Percentiles rank a stretch among this genome's conserved stretches.
Conservation (phyloP, 1,139 yeast genomes). For the Yamadazyma epiphylla region DNA sequence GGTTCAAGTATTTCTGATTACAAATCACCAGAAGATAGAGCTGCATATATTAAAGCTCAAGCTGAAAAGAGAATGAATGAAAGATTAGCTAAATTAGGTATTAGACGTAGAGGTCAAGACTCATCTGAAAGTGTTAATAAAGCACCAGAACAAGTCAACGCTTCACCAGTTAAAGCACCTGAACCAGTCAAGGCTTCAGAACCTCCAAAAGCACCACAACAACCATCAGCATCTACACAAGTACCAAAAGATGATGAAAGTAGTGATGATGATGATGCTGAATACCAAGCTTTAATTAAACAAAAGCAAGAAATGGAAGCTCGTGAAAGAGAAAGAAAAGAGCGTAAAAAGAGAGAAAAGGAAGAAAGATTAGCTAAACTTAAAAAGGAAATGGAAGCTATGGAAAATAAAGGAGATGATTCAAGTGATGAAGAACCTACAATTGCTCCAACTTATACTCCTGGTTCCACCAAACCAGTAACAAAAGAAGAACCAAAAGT, state of each 20-base stretch:
- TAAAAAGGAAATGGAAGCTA: constrained; percentile 61
- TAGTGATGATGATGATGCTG: constrained; percentile 44
- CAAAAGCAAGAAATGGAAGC: constrained; percentile 49
- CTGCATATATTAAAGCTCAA: constrained; percentile 83
- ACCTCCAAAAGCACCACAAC: constrained; percentile 3
- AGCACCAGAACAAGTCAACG: constrained; percentile 1
- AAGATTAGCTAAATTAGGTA: constrained; percentile 81
- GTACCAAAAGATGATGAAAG: constrained; percentile 8
- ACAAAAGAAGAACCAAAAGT: constrained; percentile 16
- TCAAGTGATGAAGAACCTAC: constrained; percentile 30
- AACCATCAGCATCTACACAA: constrained; percentile 1
- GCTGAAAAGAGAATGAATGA: constrained; percentile 91
- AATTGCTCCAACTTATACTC: constrained; percentile 26
- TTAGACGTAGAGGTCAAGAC: constrained; percentile 37
- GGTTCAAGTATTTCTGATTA: constrained; percentile 15
- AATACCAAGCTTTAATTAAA: constrained; percentile 41
- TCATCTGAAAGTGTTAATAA: constrained; percentile 6
- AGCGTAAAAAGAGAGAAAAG: constrained; percentile 46
- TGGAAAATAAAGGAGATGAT: constrained; percentile 33
- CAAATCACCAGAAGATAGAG: constrained; percentile 59
- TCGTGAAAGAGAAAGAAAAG: constrained; percentile 44
- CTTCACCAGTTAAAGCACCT: constrained; percentile 4
- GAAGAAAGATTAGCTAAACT: constrained; percentile 60
- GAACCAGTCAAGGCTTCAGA: constrained; percentile 5
- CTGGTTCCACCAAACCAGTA: constrained; percentile 9